Evolutionary conservation across 1,284 basidiomycete genomes (phyloP), one percentile per base, ranked within the genome.

Genomic region (Grifola frondosa): DNA sequence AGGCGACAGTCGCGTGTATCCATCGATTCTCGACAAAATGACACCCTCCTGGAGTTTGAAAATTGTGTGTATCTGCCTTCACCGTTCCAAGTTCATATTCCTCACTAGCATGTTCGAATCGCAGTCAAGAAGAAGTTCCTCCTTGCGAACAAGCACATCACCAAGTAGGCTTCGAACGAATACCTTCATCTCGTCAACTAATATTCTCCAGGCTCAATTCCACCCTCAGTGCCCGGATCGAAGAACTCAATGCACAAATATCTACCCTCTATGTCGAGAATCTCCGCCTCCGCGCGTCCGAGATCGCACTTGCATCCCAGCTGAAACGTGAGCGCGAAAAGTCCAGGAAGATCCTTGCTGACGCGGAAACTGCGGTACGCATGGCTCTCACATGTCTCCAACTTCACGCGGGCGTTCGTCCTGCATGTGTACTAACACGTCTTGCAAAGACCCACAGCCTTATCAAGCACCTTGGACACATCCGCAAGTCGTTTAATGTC

Each of bases 111-210:
- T 46, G 31, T 52, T 39, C 40, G 37, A 44, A 39, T 42, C 48
- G 42, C 62, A 91, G 88, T 90, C 73, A 91, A 90, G 80, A 89
- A 88, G 81, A 90, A 88, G 69, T 91, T 90, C 58, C 74, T 91
- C 19, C 81, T 89, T 43, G 87, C 87, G 45, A 91, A 91, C 70
- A 91, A 89, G 66, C 88, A 90, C 66, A 91, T 91, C 59, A 89
- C 88, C 21, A 91, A 90, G 86, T 88, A 24, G 13, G 58, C 52
- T n/a, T 33, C 33, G 30, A 24, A 31, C 20, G n/a, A n/a, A n/a
- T 12, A 19, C 24, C 13, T 42, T 21, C 22, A 20, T 19, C 26
- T 24, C 36, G 4, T 24, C 33, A 20, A 34, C 22, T 33, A 29
- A 15, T 28, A 22, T 10, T 30, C n/a, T 6, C 12, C 53, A 90